These are phyloP conservation scores for Xylariaceae sp. DNA, from an alignment of 2,329 filamentous ascomycete genomes.

Conservation along the genomic window DNA sequence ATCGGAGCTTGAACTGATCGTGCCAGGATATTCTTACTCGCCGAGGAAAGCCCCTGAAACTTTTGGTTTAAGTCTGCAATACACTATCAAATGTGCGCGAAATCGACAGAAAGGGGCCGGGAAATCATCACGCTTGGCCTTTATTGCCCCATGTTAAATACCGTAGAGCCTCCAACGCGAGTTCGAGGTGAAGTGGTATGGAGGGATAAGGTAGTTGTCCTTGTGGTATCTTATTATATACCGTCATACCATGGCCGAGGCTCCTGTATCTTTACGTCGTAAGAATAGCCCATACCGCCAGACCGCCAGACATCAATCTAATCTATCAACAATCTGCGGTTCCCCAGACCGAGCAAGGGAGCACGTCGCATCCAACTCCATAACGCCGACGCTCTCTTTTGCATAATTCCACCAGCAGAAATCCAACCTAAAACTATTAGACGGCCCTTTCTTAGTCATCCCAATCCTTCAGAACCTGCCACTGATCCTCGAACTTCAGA, in stretches of 20 bases:
- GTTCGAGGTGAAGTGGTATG: too few relatives aligned
- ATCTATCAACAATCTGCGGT: background rate
- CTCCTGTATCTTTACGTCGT: background rate
- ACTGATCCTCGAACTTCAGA: slow-evolving; percentile 47
- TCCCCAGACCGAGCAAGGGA: background rate
- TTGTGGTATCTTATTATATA: background rate
- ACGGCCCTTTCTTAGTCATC: slow-evolving; percentile 2
- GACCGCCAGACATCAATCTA: background rate
- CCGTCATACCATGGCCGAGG: background rate
- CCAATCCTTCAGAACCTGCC: slow-evolving; percentile 49
- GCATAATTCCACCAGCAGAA: background rate
- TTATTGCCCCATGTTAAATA: too few relatives aligned
- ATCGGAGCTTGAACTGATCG: too few relatives aligned
- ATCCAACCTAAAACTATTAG: background rate
- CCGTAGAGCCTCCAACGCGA: too few relatives aligned
- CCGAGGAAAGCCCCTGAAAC: too few relatives aligned
- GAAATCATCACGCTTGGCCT: too few relatives aligned
- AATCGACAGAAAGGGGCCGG: too few relatives aligned
- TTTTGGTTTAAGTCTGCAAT: too few relatives aligned
- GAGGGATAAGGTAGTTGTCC: background rate
- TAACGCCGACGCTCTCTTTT: background rate
- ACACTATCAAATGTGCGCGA: too few relatives aligned
- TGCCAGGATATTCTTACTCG: too few relatives aligned
- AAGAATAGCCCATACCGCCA: background rate
- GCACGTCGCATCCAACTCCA: background rate